A percentile compares a stretch with the other conserved stretches of the same genome.
These are phyloP conservation scores for Cadophora sp. DNA, from an alignment of 2,329 filamentous ascomycete species.

Conservation along the genomic window DNA sequence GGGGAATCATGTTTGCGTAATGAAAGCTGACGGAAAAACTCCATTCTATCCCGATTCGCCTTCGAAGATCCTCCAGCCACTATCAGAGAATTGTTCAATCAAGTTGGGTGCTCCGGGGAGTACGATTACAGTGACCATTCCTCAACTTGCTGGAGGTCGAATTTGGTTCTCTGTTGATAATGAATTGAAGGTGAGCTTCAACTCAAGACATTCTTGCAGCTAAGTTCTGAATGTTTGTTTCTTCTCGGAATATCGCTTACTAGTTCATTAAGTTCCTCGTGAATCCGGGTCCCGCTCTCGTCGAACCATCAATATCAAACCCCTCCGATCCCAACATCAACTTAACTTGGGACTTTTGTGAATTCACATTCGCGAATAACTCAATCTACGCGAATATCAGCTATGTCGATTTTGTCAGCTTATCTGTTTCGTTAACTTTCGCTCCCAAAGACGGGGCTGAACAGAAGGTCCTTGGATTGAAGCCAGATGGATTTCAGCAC, in stretches of 20 bases:
- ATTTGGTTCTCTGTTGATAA: slow-evolving; percentile 74
- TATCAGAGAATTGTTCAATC: slow-evolving; percentile 67
- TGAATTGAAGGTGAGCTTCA: slow-evolving; percentile 52
- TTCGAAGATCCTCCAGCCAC: slow-evolving; percentile 52
- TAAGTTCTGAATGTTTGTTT: not conserved
- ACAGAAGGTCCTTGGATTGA: slow-evolving; percentile 63
- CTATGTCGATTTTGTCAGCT: slow-evolving; percentile 76
- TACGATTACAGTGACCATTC: slow-evolving; percentile 67
- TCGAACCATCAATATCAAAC: slow-evolving; percentile 78
- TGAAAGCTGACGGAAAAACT: slow-evolving; percentile 69
- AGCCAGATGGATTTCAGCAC: slow-evolving; percentile 57
- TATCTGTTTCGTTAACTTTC: slow-evolving; percentile 65
- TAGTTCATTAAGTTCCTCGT: slow-evolving; percentile 59
- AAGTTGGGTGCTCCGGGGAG: slow-evolving; percentile 65
- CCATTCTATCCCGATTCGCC: slow-evolving; percentile 70
- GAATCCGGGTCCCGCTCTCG: slow-evolving; percentile 72
- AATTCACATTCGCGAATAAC: slow-evolving; percentile 68
- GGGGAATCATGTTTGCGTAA: slow-evolving; percentile 65
- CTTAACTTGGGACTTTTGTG: slow-evolving; percentile 70
- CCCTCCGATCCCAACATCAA: slow-evolving; percentile 66
- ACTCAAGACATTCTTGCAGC: not conserved
- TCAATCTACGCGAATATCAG: slow-evolving; percentile 74
- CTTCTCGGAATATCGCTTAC: not conserved
- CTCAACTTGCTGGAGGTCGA: slow-evolving; percentile 72
- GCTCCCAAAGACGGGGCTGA: slow-evolving; percentile 49